Percentiles rank a stretch among this genome's conserved stretches.
These are phyloP conservation scores for Peterozyma xylosa DNA, from an alignment of 805 yeast species.

Conservation along the genomic window DNA sequence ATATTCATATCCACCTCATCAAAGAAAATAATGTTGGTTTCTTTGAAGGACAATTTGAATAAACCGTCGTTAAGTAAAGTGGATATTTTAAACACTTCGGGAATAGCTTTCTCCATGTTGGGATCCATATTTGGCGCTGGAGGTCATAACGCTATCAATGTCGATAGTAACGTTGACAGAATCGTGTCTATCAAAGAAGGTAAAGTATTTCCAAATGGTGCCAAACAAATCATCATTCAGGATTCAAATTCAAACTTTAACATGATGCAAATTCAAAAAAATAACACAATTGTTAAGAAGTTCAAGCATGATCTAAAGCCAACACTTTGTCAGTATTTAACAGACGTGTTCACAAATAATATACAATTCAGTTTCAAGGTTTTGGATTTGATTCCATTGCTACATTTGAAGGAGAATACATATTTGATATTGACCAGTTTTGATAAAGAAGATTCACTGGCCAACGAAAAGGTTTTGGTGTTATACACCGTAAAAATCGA, in stretches of 20 bases:
- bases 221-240: conserved; percentile 31
- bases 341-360: conserved; percentile 42
- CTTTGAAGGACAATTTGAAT: conserved; percentile 63
- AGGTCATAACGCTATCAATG: conserved; percentile 12
- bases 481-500: conserved; percentile 48
- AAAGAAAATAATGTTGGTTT: conserved; percentile 56
- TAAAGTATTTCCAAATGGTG: conserved; percentile 41
- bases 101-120: conserved; percentile 5
- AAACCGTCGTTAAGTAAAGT: conserved; percentile 31
- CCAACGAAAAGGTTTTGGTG: conserved; percentile 29
- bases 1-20: conserved; percentile 61
- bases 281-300: conserved; percentile 19
- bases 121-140: conserved; percentile 11
- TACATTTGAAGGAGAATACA: conserved; percentile 26
- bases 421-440: conserved; percentile 46
- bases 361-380: conserved; percentile 43
- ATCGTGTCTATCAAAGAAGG: conserved; percentile 57
- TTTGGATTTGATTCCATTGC: conserved; percentile 53
- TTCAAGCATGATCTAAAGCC: conserved; percentile 19
- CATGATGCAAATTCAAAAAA: conserved; percentile 24
- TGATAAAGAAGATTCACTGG: conserved; percentile 18
- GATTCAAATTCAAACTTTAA: conserved; percentile 38
- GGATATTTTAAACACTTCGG: conserved; percentile 15
- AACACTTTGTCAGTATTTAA: conserved; percentile 9
- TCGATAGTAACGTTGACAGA: conserved; percentile 35